A percentile compares a stretch with the other conserved stretches of the same genome.
phyloP scores from a whole-genome alignment of 1,284 basidiomycete species.

The Schizophyllum amplum region DNA sequence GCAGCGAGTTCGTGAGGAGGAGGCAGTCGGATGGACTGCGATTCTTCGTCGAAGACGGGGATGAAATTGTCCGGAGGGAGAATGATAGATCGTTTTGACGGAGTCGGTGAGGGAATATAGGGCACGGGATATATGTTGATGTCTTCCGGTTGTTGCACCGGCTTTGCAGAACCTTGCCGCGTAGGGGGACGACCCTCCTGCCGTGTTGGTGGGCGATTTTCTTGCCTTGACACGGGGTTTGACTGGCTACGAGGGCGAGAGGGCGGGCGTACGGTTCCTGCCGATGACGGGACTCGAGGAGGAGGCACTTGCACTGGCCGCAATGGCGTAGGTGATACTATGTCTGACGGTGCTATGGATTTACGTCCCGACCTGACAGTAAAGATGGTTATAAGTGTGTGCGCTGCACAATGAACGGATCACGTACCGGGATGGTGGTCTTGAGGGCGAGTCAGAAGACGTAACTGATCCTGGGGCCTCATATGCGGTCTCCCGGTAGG shows the following conservation, averaged over 20 bases:
- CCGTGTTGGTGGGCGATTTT: not conserved
- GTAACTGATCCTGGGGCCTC: not conserved
- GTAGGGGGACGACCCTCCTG: not conserved
- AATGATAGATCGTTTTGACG: conserved; percentile 18
- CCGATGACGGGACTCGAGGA: not conserved
- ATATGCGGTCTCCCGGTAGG: not conserved
- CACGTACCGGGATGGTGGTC: not conserved
- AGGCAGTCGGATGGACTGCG: conserved; percentile 23
- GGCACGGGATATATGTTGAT: conserved; percentile 1
- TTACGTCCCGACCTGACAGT: not conserved
- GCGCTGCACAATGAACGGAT: not conserved
- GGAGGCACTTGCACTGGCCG: not conserved
- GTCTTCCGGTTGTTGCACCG: not conserved
- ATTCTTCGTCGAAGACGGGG: conserved; percentile 23
- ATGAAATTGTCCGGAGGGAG: conserved; percentile 30
- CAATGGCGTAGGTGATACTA: not conserved
- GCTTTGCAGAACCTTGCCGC: not conserved
- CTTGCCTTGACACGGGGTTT: not conserved
- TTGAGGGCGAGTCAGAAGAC: not conserved
- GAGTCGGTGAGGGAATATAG: conserved; percentile 16
- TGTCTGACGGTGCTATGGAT: not conserved
- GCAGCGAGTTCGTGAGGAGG: conserved; percentile 25
- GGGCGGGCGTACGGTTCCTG: not conserved
- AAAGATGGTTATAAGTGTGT: not conserved
- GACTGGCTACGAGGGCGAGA: not conserved